Evolutionary conservation across 495 filamentous ascomycete species (phyloP), one percentile per base, ranked within the genome.

Genomic region (Podospora appendiculata): DNA sequence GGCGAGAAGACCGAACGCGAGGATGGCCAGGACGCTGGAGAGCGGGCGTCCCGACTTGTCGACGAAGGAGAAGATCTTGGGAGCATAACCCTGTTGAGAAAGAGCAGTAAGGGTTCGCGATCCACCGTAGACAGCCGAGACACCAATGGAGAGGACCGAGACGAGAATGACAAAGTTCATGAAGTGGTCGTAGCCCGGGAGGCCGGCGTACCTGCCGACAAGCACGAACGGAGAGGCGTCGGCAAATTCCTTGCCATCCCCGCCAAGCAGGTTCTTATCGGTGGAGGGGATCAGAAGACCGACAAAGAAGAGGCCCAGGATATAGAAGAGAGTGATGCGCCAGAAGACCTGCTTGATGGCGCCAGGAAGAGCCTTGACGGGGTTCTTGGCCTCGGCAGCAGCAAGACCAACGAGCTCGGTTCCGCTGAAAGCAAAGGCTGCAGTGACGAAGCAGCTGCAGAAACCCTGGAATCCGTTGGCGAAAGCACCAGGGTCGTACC

Each of bases 271-370:
- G 40, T 60, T 34, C 39, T 53, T 36, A 66, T 83, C 78, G 58
- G 80, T 65, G 46, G 72, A 74, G 13, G 77, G 74, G n/a, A 93
- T 73, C 16, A 90, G 77, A 35, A 93, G 72, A 25, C 86, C 86
- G 53, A 93, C 75, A 51, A 91, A 82, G 58, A 87, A 79, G 39
- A 89, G 79, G 45, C 78, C 79, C 8, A 90, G 65, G 47, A 93
- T 74, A 61, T 90, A 93, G 66, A 93, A 89, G 10, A 79, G 61
- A 36, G 76, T 77, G 56, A 79, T 86, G 61, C 85, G 83, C 84
- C 84, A 87, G 62, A 88, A 88, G 38, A 87, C 80, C 62, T 87
- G 84, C 69, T 86, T 87, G 58, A 80, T 80, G 17, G 85, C 85
- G 32, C 78, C 76, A 11, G 85, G 85, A 4, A 88, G 68, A 1